phyloP scores from a whole-genome alignment of 768 basidiomycete genomes.

The Boletales sp. region DNA sequence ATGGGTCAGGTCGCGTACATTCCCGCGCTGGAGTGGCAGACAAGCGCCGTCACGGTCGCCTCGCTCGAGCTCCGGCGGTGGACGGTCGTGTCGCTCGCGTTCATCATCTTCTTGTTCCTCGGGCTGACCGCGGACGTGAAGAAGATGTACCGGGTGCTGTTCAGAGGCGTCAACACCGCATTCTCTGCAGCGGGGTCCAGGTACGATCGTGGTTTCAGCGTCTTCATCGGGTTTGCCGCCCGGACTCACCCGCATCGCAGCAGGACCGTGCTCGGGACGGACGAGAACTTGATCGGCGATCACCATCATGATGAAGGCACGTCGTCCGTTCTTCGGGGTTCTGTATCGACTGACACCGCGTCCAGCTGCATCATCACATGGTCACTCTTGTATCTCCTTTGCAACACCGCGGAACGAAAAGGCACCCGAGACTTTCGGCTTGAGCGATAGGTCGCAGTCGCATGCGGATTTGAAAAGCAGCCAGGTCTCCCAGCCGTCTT shows the following conservation, averaged over 20 bases:
- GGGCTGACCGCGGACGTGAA: constrained; percentile 14
- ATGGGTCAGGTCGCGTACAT: constrained; percentile 5
- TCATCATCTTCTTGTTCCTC: constrained; percentile 14
- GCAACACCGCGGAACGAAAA: not conserved
- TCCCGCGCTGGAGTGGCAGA: constrained; percentile 8
- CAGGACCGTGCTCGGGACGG: too few species aligned
- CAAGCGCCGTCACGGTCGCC: not conserved
- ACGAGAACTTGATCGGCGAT: too few species aligned
- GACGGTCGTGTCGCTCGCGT: constrained; percentile 11
- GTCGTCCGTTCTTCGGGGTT: not conserved
- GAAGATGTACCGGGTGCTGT: constrained; percentile 8
- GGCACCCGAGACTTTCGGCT: not conserved
- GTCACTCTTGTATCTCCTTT: not conserved
- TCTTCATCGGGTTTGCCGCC: not conserved
- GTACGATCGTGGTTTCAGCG: not conserved
- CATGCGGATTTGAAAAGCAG: not conserved
- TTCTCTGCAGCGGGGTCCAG: not conserved
- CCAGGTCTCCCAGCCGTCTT: not conserved
- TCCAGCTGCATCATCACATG: not conserved
- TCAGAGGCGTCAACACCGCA: not conserved
- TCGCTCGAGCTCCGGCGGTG: constrained; percentile 16
- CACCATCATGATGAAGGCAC: not conserved
- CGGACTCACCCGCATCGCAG: not conserved
- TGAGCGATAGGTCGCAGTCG: not conserved
- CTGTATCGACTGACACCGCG: not conserved